A percentile compares a stretch with the other conserved stretches of the same genome.
Conservation (phyloP, 2,329 filamentous ascomycete genomes). For the Xylariaceae sp. region DNA sequence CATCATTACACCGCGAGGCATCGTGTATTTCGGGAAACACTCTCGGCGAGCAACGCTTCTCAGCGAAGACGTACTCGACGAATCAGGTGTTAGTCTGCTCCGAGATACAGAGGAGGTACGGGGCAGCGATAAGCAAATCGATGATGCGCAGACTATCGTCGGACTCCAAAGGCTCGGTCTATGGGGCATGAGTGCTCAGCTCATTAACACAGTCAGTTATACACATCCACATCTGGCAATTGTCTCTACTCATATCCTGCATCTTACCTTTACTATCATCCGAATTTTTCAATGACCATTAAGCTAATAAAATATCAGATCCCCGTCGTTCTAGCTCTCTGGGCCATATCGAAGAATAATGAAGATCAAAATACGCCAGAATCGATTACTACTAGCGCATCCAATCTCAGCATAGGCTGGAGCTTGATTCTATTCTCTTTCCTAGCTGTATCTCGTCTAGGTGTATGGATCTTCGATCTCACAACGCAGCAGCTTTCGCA, state of each 20-base stretch:
- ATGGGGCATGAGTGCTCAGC: slow-evolving; percentile 40
- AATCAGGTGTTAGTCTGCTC: slow-evolving; percentile 14
- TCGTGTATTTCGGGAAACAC: slow-evolving; percentile 36
- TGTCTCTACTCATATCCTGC: too few relatives aligned
- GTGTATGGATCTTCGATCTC: slow-evolving; percentile 42
- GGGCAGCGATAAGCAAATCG: slow-evolving; percentile 12
- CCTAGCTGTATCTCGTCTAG: slow-evolving; percentile 39
- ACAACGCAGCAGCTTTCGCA: slow-evolving; percentile 42
- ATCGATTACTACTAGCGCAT: slow-evolving; percentile 8
- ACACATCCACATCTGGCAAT: not conserved
- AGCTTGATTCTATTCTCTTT: slow-evolving; percentile 37
- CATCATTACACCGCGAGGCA: slow-evolving; percentile 46
- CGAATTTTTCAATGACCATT: too few relatives aligned
- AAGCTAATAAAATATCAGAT: slow-evolving; percentile 23
- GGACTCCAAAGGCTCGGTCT: slow-evolving; percentile 37
- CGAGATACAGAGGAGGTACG: not conserved
- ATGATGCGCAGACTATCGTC: slow-evolving; percentile 23
- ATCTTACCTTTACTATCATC: not conserved
- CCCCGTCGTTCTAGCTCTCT: slow-evolving; percentile 34
- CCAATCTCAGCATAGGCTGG: slow-evolving; percentile 20
- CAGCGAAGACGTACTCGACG: slow-evolving; percentile 26
- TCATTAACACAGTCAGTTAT: slow-evolving; percentile 35
- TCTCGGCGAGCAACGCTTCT: slow-evolving; percentile 17
- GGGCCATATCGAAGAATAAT: slow-evolving; percentile 24
- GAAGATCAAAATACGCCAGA: slow-evolving; percentile 7